Evolutionary conservation across 2,329 filamentous ascomycete genomes (phyloP).

Genomic region (Orbilia oligospora): DNA sequence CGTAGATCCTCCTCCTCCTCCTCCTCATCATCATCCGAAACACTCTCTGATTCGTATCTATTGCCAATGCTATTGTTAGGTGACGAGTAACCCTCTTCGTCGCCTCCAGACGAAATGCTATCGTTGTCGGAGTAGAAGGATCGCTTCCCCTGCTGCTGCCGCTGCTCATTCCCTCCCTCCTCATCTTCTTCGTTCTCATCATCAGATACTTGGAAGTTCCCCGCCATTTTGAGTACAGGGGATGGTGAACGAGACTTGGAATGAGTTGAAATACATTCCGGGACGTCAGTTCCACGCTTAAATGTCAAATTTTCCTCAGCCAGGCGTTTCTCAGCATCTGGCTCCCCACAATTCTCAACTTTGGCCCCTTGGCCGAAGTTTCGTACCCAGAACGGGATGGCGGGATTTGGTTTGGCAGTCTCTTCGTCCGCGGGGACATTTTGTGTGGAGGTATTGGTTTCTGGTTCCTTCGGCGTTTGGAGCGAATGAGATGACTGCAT

Average conservation of each 20-base stretch:
- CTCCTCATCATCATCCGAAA: conserved; percentile 2
- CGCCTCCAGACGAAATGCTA: not conserved
- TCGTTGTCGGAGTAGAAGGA: not conserved
- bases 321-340: not conserved
- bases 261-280: conserved; percentile 2
- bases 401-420: conserved; percentile 12
- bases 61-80: conserved; percentile 22
- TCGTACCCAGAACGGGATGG: conserved; percentile 51
- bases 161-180: not conserved
- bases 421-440: conserved; percentile 2
- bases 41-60: conserved; percentile 10
- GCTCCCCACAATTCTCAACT: not conserved
- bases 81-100: not conserved
- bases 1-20: too few species aligned
- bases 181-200: conserved; percentile 16
- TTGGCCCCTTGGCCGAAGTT: conserved; percentile 33
- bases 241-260: conserved; percentile 44
- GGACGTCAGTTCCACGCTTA: not conserved
- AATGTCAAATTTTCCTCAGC: not conserved
- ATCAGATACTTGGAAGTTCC: conserved; percentile 33
- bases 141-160: not conserved
- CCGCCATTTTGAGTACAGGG: conserved; percentile 38
- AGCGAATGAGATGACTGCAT: conserved; percentile 36
- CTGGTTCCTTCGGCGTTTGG: conserved; percentile 26
- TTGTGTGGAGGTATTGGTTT: not conserved